Conservation (phyloP, 225 moss, liverwort and hornwort species). For the Antitrichia curtipendula region DNA sequence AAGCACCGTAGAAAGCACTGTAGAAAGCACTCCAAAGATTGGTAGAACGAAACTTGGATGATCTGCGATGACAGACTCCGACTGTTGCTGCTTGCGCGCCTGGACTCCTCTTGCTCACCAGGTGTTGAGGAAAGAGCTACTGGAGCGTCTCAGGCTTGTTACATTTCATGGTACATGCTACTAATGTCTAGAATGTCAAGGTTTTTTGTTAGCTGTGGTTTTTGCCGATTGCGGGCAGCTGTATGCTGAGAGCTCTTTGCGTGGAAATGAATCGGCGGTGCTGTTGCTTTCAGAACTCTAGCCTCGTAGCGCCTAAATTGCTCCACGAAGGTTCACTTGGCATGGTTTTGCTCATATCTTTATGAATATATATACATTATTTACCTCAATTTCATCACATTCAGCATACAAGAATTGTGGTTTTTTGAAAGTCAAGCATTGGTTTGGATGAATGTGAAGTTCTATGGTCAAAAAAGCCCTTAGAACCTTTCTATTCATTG, state of each 20-base stretch:
- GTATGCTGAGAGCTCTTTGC: background rate
- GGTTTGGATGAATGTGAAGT: background rate
- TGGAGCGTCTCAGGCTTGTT: too few species aligned
- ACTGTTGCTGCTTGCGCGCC: background rate
- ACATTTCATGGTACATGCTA: too few species aligned
- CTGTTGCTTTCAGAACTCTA: background rate
- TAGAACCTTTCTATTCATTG: fast-evolving
- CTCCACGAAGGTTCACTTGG: too few species aligned
- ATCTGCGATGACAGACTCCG: background rate
- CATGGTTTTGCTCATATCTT: too few species aligned
- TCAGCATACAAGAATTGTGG: background rate
- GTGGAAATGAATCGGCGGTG: background rate
- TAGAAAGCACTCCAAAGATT: background rate
- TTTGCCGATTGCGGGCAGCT: background rate
- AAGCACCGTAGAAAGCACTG: background rate
- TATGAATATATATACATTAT: too few species aligned
- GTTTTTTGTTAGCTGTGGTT: background rate
- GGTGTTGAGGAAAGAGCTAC: too few species aligned
- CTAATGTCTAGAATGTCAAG: too few species aligned
- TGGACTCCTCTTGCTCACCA: background rate
- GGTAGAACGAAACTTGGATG: background rate
- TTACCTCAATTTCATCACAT: background rate
- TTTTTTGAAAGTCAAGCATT: background rate
- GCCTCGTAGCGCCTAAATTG: fast-evolving
- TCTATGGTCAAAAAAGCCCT: too few species aligned